Base-by-base conservation (phyloP, 352 stramenopile species). In the Globisporangium recalcitrans region DNA sequence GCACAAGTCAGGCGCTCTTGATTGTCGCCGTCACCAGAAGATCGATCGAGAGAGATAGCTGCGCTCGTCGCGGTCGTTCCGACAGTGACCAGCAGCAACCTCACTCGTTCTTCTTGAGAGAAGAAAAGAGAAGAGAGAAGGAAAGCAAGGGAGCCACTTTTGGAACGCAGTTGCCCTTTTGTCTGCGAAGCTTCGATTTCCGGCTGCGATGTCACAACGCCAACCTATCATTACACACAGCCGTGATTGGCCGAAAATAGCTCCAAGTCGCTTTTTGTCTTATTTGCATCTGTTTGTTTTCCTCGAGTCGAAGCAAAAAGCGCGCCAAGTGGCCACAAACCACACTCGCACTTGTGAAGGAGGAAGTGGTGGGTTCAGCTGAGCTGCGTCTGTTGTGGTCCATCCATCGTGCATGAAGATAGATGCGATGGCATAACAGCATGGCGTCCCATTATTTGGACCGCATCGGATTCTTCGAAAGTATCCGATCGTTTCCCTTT, bases 181-280 rank as follows among this genome's bases (percentile, higher is more conserved):
- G 40, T 47, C 40, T 52, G 47, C 47, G 22, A 52, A 59, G 53
- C 34, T 60, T 60, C 53, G 34, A 34, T 36, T 53, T 53, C 11
- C 16, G 11, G 4, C 24, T 60, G 53, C 21, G n/a, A 60, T 40
- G 34, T n/a, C 32, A 32, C 52, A 42, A 32, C 24, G 13, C 52
- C 10, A 59, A 59, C 52, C 53, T 24, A 58, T 60, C 53, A 60
- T 49, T 60, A 51, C 53, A 38, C 34, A 60, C 53, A 4, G 24
- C 8, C 4, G 27, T 60, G 21, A 60, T 60, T 60, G 53, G 53
- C 53, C 51, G 53, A 60, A 60, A 60, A 49, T 47, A 11, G 34
- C 11, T 59, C 32, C 52, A 22, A 19, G 16, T 40, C 29, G 27
- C 21, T 51, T 51, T 36, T 36, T n/a, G 34, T 40, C 34, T 11